Evolutionary conservation across 2,329 filamentous ascomycete species (phyloP).

Genomic region (Monosporascus sp.): DNA sequence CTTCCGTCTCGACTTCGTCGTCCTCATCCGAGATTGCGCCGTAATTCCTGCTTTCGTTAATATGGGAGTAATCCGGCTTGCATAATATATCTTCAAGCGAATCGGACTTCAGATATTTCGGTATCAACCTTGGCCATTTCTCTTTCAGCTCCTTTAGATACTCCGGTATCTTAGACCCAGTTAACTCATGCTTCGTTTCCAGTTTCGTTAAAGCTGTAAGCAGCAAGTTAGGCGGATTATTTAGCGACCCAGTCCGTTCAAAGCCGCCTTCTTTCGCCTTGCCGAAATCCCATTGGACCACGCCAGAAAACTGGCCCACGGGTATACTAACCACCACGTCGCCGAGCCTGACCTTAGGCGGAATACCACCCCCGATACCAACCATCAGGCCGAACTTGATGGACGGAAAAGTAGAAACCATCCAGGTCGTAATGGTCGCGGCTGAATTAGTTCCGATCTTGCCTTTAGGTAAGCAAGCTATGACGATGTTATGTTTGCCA

Average conservation of each 20-base stretch:
- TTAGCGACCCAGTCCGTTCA: slow-evolving; percentile 9
- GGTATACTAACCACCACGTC: slow-evolving; percentile 21
- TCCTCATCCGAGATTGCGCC: slow-evolving; percentile 5
- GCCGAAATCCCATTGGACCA: slow-evolving; percentile 20
- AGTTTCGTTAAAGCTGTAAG: slow-evolving; percentile 14
- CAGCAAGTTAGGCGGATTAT: slow-evolving; percentile 13
- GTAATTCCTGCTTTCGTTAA: background rate
- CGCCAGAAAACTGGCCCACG: slow-evolving; percentile 7
- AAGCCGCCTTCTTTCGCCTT: slow-evolving; percentile 12
- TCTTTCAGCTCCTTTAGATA: slow-evolving; percentile 12
- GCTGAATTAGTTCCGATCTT: slow-evolving; percentile 28
- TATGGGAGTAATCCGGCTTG: slow-evolving; percentile 3
- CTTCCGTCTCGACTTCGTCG: background rate
- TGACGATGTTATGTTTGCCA: slow-evolving; percentile 15
- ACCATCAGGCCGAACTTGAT: slow-evolving; percentile 37
- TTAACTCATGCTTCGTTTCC: slow-evolving; percentile 5
- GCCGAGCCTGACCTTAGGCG: slow-evolving; percentile 15
- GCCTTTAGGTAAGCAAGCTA: slow-evolving; percentile 17
- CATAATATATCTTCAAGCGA: slow-evolving; percentile 13
- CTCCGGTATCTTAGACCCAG: slow-evolving; percentile 10
- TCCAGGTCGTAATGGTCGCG: slow-evolving; percentile 24
- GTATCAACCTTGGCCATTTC: slow-evolving; percentile 9
- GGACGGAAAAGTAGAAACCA: slow-evolving; percentile 25
- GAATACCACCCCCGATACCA: slow-evolving; percentile 32
- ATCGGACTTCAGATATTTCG: slow-evolving; percentile 11